Evolutionary conservation across 768 basidiomycete species (phyloP).

Genomic region (Boletus edulis): DNA sequence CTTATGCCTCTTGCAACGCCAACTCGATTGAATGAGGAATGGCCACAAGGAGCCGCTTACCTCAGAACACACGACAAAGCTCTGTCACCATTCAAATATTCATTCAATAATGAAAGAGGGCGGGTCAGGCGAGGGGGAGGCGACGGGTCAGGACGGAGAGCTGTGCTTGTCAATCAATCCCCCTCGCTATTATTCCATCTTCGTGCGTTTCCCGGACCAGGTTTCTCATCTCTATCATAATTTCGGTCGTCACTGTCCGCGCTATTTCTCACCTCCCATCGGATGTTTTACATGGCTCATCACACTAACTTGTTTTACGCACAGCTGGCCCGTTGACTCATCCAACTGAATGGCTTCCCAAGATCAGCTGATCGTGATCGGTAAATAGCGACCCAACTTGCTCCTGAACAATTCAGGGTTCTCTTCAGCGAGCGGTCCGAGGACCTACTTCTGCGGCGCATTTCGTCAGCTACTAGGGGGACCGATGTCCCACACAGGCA

Average conservation of each 20-base stretch:
- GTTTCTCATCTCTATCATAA: background rate
- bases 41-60: background rate
- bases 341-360: background rate
- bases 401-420: background rate
- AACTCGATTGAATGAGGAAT: background rate
- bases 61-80: background rate
- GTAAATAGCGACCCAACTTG: background rate
- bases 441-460: background rate
- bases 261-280: background rate
- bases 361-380: slow-evolving; percentile 7
- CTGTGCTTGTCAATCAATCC: background rate
- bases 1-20: slow-evolving; percentile 3
- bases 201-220: background rate
- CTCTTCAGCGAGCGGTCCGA: slow-evolving; percentile 1
- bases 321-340: background rate
- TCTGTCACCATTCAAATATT: background rate
- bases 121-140: background rate
- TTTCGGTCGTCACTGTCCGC: background rate
- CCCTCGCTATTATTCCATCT: background rate
- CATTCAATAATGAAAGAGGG: background rate
- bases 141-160: background rate
- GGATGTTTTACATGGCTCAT: background rate
- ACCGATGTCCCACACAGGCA: background rate
- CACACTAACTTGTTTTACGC: too few species aligned
- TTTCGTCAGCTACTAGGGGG: too few species aligned